Conservation (phyloP, 2,329 filamentous ascomycete species). For the Eutypa lata region DNA sequence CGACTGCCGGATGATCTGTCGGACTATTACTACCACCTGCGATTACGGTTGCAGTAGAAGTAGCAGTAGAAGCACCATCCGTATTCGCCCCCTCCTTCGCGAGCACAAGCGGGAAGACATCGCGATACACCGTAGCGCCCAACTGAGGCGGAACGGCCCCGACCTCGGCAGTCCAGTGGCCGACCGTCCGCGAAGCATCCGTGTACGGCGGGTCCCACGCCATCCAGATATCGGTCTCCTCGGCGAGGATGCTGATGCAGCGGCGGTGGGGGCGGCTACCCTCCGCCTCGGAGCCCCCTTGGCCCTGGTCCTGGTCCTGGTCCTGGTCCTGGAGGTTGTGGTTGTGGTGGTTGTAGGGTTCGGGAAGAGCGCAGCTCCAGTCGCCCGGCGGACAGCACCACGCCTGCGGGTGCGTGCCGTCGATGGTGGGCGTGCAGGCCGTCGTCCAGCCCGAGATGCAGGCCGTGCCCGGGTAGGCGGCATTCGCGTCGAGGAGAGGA, state of each 20-base stretch:
- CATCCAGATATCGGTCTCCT: conserved; percentile 5
- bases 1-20: too few relatives aligned
- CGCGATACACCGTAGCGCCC: conserved; percentile 6
- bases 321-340: too few relatives aligned
- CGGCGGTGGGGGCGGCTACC: neutral
- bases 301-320: too few relatives aligned
- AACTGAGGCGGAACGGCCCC: too few relatives aligned
- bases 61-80: too few relatives aligned
- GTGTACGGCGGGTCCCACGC: conserved; percentile 8
- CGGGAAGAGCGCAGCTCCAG: conserved; percentile 1
- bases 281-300: too few relatives aligned
- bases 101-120: conserved; percentile 7
- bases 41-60: neutral
- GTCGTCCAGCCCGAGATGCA: conserved; percentile 9
- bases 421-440: conserved; percentile 4
- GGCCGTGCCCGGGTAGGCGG: conserved; percentile 7
- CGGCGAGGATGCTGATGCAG: conserved; percentile 5
- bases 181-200: neutral
- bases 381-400: conserved; percentile 9
- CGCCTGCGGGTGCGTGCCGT: conserved; percentile 3
- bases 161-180: neutral
- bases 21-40: too few relatives aligned
- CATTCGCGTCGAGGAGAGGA: too few relatives aligned
- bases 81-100: too few relatives aligned
- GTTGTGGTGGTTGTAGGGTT: neutral